phyloP scores from a whole-genome alignment of 805 yeast species.

The Ogataea methylovora region DNA sequence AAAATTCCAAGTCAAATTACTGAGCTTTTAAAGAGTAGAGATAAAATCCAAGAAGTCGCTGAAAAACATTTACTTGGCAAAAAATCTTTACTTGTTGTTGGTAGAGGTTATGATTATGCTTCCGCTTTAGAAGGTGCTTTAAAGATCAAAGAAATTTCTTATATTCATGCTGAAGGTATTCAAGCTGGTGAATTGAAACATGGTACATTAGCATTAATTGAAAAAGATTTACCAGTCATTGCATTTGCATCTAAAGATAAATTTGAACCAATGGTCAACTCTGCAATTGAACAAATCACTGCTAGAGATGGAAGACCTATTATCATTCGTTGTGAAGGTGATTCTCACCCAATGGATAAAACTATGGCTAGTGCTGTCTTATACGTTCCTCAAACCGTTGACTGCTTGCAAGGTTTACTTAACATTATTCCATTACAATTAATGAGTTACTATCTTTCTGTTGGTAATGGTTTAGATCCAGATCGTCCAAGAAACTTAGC shows the following conservation, averaged over 20 bases:
- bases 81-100: slow-evolving; percentile 82
- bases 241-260: slow-evolving; percentile 96
- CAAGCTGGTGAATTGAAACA: slow-evolving; percentile 98
- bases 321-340: slow-evolving; percentile 80
- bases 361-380: slow-evolving; percentile 59
- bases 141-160: slow-evolving; percentile 95
- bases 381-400: slow-evolving; percentile 93
- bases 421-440: slow-evolving; percentile 93
- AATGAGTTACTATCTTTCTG: slow-evolving; percentile 96
- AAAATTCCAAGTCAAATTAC: slow-evolving; percentile 81
- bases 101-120: slow-evolving; percentile 97
- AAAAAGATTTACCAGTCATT: slow-evolving; percentile 86
- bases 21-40: slow-evolving; percentile 66
- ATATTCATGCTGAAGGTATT: slow-evolving; percentile 99
- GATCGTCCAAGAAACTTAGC: slow-evolving; percentile 99
- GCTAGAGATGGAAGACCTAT: slow-evolving; percentile 98
- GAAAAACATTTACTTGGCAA: slow-evolving; percentile 65
- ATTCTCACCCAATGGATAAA: slow-evolving; percentile 44
- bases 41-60: slow-evolving; percentile 69
- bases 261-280: slow-evolving; percentile 90
- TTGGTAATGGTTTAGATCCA: slow-evolving; percentile 89
- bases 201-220: slow-evolving; percentile 96
- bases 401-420: slow-evolving; percentile 93
- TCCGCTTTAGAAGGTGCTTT: slow-evolving; percentile 98
- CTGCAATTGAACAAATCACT: slow-evolving; percentile 92